Base-by-base conservation (phyloP, 1,284 basidiomycete genomes). In the Sphagnurus paluster region DNA sequence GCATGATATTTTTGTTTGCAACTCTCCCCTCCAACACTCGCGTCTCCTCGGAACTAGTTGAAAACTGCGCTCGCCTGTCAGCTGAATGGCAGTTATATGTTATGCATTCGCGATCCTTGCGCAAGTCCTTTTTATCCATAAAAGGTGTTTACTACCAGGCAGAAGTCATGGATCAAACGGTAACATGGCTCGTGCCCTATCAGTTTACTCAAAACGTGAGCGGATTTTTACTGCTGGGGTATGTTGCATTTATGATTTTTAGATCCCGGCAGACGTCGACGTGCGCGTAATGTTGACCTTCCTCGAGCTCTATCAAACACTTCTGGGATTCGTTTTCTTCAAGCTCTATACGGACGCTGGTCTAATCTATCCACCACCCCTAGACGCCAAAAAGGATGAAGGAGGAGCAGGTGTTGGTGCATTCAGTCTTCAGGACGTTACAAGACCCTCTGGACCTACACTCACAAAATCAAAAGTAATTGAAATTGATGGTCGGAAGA, bases 81-180 rank as follows among this genome's bases (percentile, higher is more conserved):
- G 82, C 89, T 21, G 92, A 95, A 75, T 96, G 93, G 93, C 92
- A 98, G 67, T 75, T 98, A 32, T 99, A 96, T 71, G 80, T 97
- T 39, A 94, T 98, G 83, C 90, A 93, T 61, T 86, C 92, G 1
- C 80, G 79, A 57, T 79, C 89, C 7, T 77, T 99, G 32, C 83
- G 90, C 49, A 98, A 98, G 70, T 83, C 90, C 24, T 99, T 99
- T 72, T 77, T 99, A 48, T 96, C 93, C 41, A 98, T 99, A 70
- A 99, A 99, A 71, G 97, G 97, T 37, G 84, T 99, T 48, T 99
- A 99, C 70, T 98, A 97, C 70, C 96, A 99, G 70, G 94, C 93
- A 10, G 92, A 97, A 63, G 80, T 98, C 23, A 83, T 91, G 74
- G 95, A 93, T 55, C 92, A 99, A 69, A 85, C 79, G 24, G 80